These are phyloP conservation scores for Massariosphaeria phaeospora DNA, from an alignment of 495 filamentous ascomycete species.

Conservation along the genomic window DNA sequence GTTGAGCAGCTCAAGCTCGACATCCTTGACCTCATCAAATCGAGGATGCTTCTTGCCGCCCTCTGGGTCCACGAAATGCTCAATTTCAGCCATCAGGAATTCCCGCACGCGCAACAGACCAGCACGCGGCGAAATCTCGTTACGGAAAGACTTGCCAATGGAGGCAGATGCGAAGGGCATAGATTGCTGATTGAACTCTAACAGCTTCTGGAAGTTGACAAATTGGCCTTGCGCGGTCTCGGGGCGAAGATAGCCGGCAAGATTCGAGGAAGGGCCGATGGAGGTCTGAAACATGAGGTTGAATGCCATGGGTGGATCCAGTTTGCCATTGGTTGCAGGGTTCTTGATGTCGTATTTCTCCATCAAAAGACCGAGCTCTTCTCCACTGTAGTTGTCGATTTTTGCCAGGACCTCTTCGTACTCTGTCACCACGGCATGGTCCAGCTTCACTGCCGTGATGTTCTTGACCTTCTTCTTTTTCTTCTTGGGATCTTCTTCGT, in stretches of 20 bases:
- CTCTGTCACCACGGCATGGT: constrained; percentile 59
- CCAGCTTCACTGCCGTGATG: constrained; percentile 55
- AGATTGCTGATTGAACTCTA: constrained; percentile 68
- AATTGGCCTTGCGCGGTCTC: constrained; percentile 32
- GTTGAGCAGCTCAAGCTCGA: constrained; percentile 64
- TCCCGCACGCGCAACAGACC: constrained; percentile 65
- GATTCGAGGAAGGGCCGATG: constrained; percentile 61
- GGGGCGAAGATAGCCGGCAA: constrained; percentile 21
- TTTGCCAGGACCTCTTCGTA: constrained; percentile 67
- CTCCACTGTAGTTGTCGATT: constrained; percentile 66
- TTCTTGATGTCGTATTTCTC: constrained; percentile 62
- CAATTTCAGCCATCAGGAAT: constrained; percentile 75
- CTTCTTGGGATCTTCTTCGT: constrained; percentile 49
- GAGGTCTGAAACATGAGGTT: constrained; percentile 73
- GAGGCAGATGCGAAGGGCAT: constrained; percentile 77
- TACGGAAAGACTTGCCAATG: constrained; percentile 72
- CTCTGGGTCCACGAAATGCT: constrained; percentile 72
- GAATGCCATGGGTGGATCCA: constrained; percentile 61
- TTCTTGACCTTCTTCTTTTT: constrained; percentile 58
- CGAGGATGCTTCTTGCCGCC: constrained; percentile 67
- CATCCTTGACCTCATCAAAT: constrained; percentile 61
- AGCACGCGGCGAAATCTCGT: constrained; percentile 65
- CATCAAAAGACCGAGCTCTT: constrained; percentile 63
- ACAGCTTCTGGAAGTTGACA: constrained; percentile 59
- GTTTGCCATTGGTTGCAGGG: constrained; percentile 55